These are phyloP conservation scores for Eleusine indica DNA, from an alignment of 176 grass and related monocot genomes.

Conservation along the genomic window DNA sequence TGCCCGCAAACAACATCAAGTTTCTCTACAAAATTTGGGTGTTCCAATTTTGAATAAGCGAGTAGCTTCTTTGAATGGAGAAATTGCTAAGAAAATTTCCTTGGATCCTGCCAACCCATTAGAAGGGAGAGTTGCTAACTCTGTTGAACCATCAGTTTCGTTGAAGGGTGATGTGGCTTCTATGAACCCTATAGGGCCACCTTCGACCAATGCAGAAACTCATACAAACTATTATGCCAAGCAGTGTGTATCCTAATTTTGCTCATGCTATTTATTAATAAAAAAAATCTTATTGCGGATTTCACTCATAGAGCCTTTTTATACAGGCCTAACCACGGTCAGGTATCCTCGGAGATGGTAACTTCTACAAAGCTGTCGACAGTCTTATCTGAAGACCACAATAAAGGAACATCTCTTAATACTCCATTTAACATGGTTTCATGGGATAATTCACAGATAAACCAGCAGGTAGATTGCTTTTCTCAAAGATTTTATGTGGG, in stretches of 20 bases:
- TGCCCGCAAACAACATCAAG: slow-evolving; percentile 61
- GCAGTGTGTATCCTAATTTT: slow-evolving; percentile 62
- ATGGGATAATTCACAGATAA: slow-evolving; percentile 72
- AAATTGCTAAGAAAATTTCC: slow-evolving; percentile 42
- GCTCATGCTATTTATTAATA: slow-evolving; percentile 12
- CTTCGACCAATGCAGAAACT: slow-evolving; percentile 56
- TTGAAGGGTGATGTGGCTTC: slow-evolving; percentile 47
- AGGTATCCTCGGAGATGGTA: slow-evolving; percentile 29
- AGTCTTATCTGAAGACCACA: slow-evolving; percentile 57
- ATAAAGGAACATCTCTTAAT: slow-evolving; percentile 45
- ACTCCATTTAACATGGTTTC: slow-evolving; percentile 63
- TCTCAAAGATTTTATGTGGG: slow-evolving; percentile 22
- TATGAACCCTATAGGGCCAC: slow-evolving; percentile 60
- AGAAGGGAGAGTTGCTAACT: slow-evolving; percentile 50
- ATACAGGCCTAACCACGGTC: slow-evolving; percentile 65
- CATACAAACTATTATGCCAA: slow-evolving; percentile 49
- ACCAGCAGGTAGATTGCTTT: slow-evolving; percentile 69
- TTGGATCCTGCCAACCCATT: slow-evolving; percentile 36
- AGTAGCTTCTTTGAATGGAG: slow-evolving; percentile 34
- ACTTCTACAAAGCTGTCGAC: slow-evolving; percentile 41
- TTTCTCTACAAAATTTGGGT: slow-evolving; percentile 45
- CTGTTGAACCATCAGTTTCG: slow-evolving; percentile 49
- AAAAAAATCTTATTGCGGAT: slow-evolving; percentile 5
- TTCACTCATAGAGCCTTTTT: slow-evolving; percentile 27
- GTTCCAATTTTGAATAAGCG: slow-evolving; percentile 56